Percentiles rank a stretch among this genome's conserved stretches.
These are phyloP conservation scores for Daldinia eschscholtzii DNA, from an alignment of 2,329 filamentous ascomycete genomes.

Conservation along the genomic window DNA sequence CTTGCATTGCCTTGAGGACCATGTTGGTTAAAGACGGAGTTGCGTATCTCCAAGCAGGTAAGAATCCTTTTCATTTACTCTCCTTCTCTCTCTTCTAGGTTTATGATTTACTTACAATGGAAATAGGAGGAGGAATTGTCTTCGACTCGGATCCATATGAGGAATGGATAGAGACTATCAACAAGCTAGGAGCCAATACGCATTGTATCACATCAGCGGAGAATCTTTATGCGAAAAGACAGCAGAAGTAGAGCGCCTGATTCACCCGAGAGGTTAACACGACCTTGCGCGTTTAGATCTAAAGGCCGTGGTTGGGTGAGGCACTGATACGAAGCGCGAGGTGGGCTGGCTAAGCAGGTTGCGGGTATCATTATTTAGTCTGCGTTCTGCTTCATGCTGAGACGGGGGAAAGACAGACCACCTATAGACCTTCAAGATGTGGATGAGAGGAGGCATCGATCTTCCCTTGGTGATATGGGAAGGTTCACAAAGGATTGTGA, in stretches of 20 bases:
- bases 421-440: not conserved
- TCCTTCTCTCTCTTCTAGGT: not conserved
- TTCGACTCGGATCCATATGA: constrained; percentile 92
- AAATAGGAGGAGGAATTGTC: constrained; percentile 83
- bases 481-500: not conserved
- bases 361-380: not conserved
- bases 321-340: not conserved
- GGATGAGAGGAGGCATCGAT: not conserved
- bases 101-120: constrained; percentile 16
- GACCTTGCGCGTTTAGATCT: not conserved
- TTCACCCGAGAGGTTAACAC: no score
- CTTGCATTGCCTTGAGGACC: constrained; percentile 82
- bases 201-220: constrained; percentile 89
- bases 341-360: not conserved
- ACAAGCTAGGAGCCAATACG: constrained; percentile 93
- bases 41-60: constrained; percentile 87
- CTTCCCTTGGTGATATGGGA: not conserved
- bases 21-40: constrained; percentile 94
- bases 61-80: constrained; percentile 45
- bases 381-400: not conserved
- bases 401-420: not conserved
- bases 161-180: constrained; percentile 95
- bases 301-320: not conserved
- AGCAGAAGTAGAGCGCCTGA: constrained; percentile 41
- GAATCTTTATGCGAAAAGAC: constrained; percentile 64